Percentiles rank a stretch among this genome's conserved stretches.
Evolutionary conservation across 371 early-diverging fungal species (phyloP).

Genomic region (Parasitella parasitica): DNA sequence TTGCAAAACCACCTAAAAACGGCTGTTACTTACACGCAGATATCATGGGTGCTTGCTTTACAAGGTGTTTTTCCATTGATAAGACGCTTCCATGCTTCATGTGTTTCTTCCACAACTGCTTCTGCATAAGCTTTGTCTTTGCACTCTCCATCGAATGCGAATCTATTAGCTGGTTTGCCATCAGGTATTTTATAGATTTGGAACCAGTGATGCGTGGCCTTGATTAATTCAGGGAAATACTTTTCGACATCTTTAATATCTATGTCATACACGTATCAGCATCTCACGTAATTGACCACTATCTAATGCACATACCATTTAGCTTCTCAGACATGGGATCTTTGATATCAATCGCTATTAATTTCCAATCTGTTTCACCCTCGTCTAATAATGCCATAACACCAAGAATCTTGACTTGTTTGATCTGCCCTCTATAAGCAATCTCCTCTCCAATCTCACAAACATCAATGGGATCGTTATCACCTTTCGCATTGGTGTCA

Average conservation of each 20-base stretch:
- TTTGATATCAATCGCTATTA: constrained; percentile 94
- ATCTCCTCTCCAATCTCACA: constrained; percentile 96
- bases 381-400: constrained; percentile 97
- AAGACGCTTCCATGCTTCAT: constrained; percentile 61
- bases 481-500: constrained; percentile 92
- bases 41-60: constrained; percentile 40
- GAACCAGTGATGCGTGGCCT: constrained; percentile 99
- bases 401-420: constrained; percentile 99
- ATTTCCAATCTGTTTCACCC: constrained; percentile 99
- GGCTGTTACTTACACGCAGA: constrained; percentile 19
- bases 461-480: constrained; percentile 99
- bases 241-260: constrained; percentile 98
- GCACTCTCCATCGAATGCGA: constrained; percentile 95
- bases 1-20: not conserved
- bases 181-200: constrained; percentile 99
- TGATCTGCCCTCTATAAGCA: constrained; percentile 93
- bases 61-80: constrained; percentile 41
- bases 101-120: constrained; percentile 52
- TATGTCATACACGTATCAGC: too few species aligned
- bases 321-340: constrained; percentile 93
- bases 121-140: constrained; percentile 71
- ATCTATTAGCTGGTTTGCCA: constrained; percentile 98
- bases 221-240: constrained; percentile 94
- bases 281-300: not conserved
- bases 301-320: constrained; percentile 54